Evolutionary conservation across 75 land plant species (phyloP), one percentile per base, ranked within the genome.

Genomic region (Selaginella tamariscina): DNA sequence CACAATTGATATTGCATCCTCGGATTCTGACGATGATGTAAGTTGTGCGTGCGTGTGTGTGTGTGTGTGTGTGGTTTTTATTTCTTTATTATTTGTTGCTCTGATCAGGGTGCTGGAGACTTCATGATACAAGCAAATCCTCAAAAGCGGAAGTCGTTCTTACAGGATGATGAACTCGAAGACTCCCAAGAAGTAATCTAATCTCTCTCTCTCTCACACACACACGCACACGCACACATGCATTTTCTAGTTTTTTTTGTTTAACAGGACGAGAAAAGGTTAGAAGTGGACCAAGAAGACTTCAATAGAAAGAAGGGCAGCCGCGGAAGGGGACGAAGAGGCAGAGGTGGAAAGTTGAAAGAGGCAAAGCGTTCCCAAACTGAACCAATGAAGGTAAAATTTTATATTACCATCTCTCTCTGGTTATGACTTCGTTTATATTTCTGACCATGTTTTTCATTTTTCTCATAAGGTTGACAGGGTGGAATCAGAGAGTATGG

Each of bases 1-100:
- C 49, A 5, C 15, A 5, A 5, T 32, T 9, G 60, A 78, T 5
- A 71, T 81, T 0, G 33, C 74, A 33, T 81, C 86, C 1, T 75
- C 80, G 29, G 89, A 85, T 56, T 80, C 88, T 1, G 91, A 85
- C 57, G 85, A 85, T 18, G 88, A 85, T 77, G 87, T 85, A 71
- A 74, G 72, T 33, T 22, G 55, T n/a, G 29, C 49, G 49, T 66
- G 26, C 32, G 18, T 27, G 21, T 23, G 20, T 30, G 26, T 2
- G 23, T 57, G 2, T 71, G 49, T 31, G 31, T 21, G 28, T 8
- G 2, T 66, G 20, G 0, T 66, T 24, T 24, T 39, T 39, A 22
- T 66, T 28, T 29, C 29, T 70, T 23, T 30, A 23, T 30, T 24
- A 24, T 64, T 30, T 28, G 13, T 24, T 54, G 62, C 31, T 54